phyloP scores from a whole-genome alignment of 2,329 filamentous ascomycete genomes.

The Cyanodermella asteris region DNA sequence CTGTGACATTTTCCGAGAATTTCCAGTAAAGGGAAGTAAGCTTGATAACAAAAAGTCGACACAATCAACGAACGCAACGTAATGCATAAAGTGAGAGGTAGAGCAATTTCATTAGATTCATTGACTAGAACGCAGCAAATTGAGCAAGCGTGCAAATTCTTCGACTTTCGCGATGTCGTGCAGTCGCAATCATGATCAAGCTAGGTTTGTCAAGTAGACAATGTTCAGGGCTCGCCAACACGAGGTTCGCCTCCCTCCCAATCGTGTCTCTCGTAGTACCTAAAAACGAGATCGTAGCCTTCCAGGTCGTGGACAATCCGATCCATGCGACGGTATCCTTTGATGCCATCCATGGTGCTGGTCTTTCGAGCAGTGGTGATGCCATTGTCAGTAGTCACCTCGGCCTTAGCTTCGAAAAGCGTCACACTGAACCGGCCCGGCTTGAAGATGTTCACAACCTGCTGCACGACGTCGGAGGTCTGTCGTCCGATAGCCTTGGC shows the following conservation, averaged over 20 bases:
- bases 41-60: too few species aligned
- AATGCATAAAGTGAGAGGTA: too few species aligned
- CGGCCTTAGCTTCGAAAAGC: conserved; percentile 71
- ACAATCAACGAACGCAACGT: too few species aligned
- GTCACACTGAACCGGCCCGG: conserved; percentile 96
- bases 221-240: conserved; percentile 41
- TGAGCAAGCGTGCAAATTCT: too few species aligned
- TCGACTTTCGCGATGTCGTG: too few species aligned
- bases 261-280: conserved; percentile 82
- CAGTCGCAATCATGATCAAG: too few species aligned
- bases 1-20: too few species aligned
- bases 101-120: too few species aligned
- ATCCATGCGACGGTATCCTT: conserved; percentile 74
- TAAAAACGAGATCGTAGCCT: conserved; percentile 89
- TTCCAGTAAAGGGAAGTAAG: too few species aligned
- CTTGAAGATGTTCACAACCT: conserved; percentile 89
- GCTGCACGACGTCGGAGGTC: conserved; percentile 75
- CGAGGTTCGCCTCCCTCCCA: conserved; percentile 46
- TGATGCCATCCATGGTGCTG: conserved; percentile 50
- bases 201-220: too few species aligned
- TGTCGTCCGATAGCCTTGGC: conserved; percentile 69
- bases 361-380: conserved; percentile 16
- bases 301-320: conserved; percentile 94
- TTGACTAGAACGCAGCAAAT: too few species aligned
- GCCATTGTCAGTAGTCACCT: conserved; percentile 13